Evolutionary conservation across 441 rosid species (phyloP), one percentile per base, ranked within the genome.

Genomic region (Jatropha multifida): DNA sequence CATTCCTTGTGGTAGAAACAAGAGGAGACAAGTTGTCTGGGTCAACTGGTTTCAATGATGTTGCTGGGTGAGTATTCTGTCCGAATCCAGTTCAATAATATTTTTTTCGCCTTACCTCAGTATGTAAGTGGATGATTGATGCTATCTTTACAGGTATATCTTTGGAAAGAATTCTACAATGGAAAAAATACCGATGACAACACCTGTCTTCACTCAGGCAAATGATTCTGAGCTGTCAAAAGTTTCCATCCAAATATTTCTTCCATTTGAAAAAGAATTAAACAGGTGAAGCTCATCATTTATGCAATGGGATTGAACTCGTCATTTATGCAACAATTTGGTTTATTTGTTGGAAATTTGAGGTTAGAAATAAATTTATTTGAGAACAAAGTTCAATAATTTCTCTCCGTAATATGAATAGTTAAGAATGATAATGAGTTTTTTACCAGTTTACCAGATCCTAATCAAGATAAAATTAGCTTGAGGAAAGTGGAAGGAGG

Each of bases 151-250:
- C 63, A 94, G 97, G 76, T 92, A 91, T 71, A 91, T 92, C 48
- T 94, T 94, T 37, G 97, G 97, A 1, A 91, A 91, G 76, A 94
- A 92, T 82, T 85, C 97, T 1, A 73, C 80, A 0, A 54, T 10
- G n/a, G 94, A 94, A 85, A 93, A 91, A 81, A 89, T 91, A 83
- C 85, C 88, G 38, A 89, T 92, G 97, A 92, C 96, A 20, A 88
- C 94, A 26, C 98, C 91, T 44, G 94, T 94, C 75, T 90, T 92
- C 76, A 91, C 97, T 54, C 88, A 88, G 78, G 88, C 96, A 76
- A 85, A 77, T 52, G 89, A 92, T 83, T 60, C 83, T 59, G 77
- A 88, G 54, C 60, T 74, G 62, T 89, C 91, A 14, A 42, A 78
- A 40, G 89, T 91, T 26, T 91, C 89, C 51, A 86, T 94, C 75